Evolutionary conservation across 192 early-diverging fungal species (phyloP), one percentile per base, ranked within the genome.

Genomic region (Pilaira anomala): DNA sequence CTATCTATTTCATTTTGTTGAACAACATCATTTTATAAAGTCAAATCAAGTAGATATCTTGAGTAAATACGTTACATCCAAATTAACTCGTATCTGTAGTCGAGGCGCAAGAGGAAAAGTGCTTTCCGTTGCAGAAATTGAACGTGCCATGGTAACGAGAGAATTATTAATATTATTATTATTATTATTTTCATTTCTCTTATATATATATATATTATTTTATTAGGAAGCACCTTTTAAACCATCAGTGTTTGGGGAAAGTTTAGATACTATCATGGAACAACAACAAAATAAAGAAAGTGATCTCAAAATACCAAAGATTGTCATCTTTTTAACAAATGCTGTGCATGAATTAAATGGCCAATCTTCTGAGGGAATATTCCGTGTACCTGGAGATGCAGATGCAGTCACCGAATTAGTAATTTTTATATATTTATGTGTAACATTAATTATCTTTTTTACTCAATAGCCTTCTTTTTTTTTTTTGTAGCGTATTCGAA

Each of bases 371-470:
- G 95, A 98, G 72, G 96, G 96, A 28, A 95, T 98, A 60, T 98
- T 98, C 74, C 88, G 96, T 59, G 92, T 98, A 13, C 94, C 96
- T 21, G 96, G 93, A 14, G 94, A 98, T 74, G 86, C 84, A 30
- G 95, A 96, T 50, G 78, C 80, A 24, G 93, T 98, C 7, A 85
- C 90, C 30, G 90, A 85, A 56, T 62, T 83, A 66, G 78, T 79
- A 74, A 66, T n/a, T n/a, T n/a, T n/a, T n/a, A n/a, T n/a, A 82
- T 79, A 60, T 39, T 50, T 52, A 13, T n/a, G 39, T 22, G 21
- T 71, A 30, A 14, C 3, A 36, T 66, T 29, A 24, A 62, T 21
- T 18, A 21, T 26, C 19, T 28, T 6, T 25, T 24, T 11, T 18
- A 12, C 21, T 29, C 19, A 24, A 54, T 13, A 29, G n/a, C n/a